These are phyloP conservation scores for Aureobasidium sp. DNA, from an alignment of 2,329 filamentous ascomycete species.

Conservation along the genomic window DNA sequence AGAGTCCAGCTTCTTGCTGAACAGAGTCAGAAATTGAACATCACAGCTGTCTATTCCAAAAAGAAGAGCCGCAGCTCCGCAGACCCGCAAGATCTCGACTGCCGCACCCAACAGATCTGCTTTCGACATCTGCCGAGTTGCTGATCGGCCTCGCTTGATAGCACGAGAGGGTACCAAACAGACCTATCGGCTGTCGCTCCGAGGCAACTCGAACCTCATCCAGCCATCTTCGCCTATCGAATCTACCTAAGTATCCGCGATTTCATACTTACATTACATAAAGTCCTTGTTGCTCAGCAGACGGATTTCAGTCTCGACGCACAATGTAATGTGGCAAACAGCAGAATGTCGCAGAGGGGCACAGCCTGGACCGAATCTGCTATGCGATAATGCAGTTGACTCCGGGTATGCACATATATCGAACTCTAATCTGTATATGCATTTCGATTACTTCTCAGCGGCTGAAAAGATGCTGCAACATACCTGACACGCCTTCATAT, in stretches of 20 bases:
- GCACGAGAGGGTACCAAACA: not conserved
- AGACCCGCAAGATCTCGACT: not conserved
- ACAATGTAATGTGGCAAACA: not conserved
- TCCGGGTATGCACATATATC: not conserved
- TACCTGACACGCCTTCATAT: not conserved
- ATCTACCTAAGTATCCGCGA: not conserved
- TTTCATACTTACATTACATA: not conserved
- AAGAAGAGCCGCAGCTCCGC: not conserved
- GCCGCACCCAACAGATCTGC: constrained; percentile 1
- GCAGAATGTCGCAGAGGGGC: not conserved
- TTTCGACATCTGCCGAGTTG: not conserved
- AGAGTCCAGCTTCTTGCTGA: not conserved
- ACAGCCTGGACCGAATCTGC: not conserved
- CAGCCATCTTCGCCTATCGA: not conserved
- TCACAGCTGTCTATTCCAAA: not conserved
- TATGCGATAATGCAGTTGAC: not conserved
- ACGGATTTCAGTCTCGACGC: not conserved
- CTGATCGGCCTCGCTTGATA: not conserved
- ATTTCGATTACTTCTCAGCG: not conserved
- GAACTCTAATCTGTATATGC: not conserved
- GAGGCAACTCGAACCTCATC: not conserved
- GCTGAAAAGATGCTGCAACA: not conserved
- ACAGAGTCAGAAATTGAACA: not conserved
- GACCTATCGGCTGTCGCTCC: not conserved
- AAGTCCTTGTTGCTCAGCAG: not conserved